phyloP scores from a whole-genome alignment of 1,284 basidiomycete species.

The Inonotus hispidus region DNA sequence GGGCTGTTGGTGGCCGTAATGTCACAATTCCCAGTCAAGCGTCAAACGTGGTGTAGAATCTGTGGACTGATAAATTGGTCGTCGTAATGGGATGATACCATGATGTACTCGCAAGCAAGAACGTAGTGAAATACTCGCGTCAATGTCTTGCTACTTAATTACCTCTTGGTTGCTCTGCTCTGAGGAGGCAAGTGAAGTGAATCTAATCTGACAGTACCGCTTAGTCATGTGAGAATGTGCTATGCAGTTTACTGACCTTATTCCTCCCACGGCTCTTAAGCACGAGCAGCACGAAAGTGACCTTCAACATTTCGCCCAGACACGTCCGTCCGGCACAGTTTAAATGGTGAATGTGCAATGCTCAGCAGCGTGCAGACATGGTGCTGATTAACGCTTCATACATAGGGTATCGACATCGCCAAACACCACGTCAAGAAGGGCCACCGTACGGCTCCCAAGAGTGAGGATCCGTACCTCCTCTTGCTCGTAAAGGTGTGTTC shows the following conservation, averaged over 20 bases:
- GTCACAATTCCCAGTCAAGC: no score
- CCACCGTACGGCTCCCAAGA: conserved; percentile 90
- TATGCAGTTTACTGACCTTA: conserved; percentile 20
- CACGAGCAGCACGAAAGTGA: neutral
- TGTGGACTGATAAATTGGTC: no score
- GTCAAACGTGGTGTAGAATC: no score
- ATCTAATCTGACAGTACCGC: no score
- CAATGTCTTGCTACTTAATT: no score
- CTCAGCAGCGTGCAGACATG: conserved; percentile 25
- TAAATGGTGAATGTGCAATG: conserved; percentile 72
- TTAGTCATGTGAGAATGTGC: no score
- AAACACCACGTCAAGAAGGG: conserved; percentile 99
- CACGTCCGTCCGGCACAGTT: conserved; percentile 15
- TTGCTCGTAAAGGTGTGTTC: conserved; percentile 94
- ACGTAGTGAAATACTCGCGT: no score
- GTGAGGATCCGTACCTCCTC: conserved; percentile 98
- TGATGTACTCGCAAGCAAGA: no score
- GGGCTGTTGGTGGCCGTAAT: no score
- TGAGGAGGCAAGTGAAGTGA: no score
- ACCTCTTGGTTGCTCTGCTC: no score
- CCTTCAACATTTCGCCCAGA: conserved; percentile 2
- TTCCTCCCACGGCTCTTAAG: neutral
- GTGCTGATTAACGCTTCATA: conserved; percentile 14
- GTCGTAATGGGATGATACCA: no score
- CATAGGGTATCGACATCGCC: conserved; percentile 95